Evolutionary conservation across 345 rosid species (phyloP).

Genomic region (Gossypium bickii): DNA sequence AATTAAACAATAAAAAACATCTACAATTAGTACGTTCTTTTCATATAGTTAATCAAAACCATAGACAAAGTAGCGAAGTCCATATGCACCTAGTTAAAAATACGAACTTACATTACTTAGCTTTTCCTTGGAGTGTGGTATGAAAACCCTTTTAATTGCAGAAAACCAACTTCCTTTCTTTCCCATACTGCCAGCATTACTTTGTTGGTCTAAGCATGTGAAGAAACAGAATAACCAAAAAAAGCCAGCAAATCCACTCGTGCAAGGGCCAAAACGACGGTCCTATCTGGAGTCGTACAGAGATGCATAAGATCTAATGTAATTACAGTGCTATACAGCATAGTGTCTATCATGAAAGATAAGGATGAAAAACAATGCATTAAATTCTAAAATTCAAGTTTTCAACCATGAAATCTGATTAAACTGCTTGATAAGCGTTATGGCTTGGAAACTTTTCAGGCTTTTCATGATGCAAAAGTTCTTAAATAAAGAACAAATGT

Average conservation of each 20-base stretch:
- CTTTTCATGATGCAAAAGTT: neutral
- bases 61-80: neutral
- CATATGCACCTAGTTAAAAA: neutral
- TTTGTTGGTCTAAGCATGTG: constrained; percentile 31
- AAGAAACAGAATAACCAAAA: constrained; percentile 19
- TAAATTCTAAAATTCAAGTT: neutral
- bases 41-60: neutral
- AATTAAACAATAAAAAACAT: neutral
- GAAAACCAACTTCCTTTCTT: constrained; percentile 95
- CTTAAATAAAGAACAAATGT: neutral
- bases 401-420: neutral
- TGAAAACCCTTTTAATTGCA: constrained; percentile 81
- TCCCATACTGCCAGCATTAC: constrained; percentile 81
- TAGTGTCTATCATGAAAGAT: neutral
- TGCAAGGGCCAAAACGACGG: neutral
- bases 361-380: neutral
- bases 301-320: neutral
- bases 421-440: neutral
- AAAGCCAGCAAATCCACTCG: constrained; percentile 19
- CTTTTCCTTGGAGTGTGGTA: constrained; percentile 67
- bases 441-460: neutral
- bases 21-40: neutral
- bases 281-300: constrained; percentile 7
- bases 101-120: constrained; percentile 49
- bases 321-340: neutral